Evolutionary conservation across 768 basidiomycete species (phyloP), one percentile per base, ranked within the genome.

Genomic region (Leccinum imitatum): DNA sequence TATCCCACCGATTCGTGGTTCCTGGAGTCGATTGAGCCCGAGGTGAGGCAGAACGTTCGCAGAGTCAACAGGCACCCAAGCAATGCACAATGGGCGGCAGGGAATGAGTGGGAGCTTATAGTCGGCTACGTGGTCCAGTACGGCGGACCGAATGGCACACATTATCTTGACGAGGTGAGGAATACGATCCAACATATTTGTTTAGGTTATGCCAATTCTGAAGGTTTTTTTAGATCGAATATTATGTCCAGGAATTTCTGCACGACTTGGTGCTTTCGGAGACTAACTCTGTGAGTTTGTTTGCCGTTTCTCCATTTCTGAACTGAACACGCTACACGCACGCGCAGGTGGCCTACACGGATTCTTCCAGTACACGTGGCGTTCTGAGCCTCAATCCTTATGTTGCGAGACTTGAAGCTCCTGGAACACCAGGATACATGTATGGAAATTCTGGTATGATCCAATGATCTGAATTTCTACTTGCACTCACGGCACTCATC

Each of bases 301-400:
- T 48, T 48, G 13, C 21, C 21, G 21, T 23, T 23, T 23, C 21
- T 23, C 2, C 21, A 23, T 23, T 23, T 23, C 2, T 23, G 21
- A 23, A 23, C 21, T 23, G 21, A 23, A 23, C 21, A 23, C 21
- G 21, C 21, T 23, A 23, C 21, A 9, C 30, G 30, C 30, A 19
- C 30, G 7, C 23, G 1, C 54, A 83, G 82, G 79, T 86, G 4
- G 74, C 83, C 9, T 85, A 85, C 60, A 85, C 83, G 0, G 83
- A 82, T 63, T 85, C 83, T 59, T 85, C 84, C 0, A 84, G 82
- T 3, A 86, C 83, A 1, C 75, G 75, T 14, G 84, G 84, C 8
- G 80, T 84, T 13, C 68, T 86, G n/a, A 82, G 79, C 58, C 71
- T 85, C 9, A 79, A 85, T 54, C 84, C 84, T 7, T 84, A 84